Evolutionary conservation across 2,329 filamentous ascomycete genomes (phyloP).

Genomic region (Phaeosphaeriaceae sp.): DNA sequence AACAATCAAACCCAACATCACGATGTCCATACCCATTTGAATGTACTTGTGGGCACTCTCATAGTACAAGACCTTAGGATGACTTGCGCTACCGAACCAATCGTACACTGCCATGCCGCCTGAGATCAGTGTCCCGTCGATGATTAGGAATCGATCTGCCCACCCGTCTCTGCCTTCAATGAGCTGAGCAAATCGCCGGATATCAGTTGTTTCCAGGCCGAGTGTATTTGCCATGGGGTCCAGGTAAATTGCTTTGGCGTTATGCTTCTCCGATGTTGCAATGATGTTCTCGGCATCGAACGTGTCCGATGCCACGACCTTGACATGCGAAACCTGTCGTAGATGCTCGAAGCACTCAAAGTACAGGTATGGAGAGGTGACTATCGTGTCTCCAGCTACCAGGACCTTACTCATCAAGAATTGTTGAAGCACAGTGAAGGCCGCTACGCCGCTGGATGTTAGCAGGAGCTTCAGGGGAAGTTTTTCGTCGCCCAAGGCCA

Average conservation of each 20-base stretch:
- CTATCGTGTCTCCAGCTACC: slow-evolving; percentile 1
- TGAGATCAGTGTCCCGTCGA: slow-evolving; percentile 9
- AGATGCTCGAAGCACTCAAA: slow-evolving; percentile 10
- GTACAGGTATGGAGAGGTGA: slow-evolving; percentile 7
- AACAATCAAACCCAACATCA: slow-evolving; percentile 4
- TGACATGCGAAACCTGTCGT: background rate
- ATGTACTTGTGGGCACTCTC: slow-evolving; percentile 11
- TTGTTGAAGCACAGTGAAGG: slow-evolving; percentile 3
- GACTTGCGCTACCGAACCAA: slow-evolving; percentile 5
- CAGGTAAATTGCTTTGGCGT: slow-evolving; percentile 6
- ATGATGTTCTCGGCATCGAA: slow-evolving; percentile 12
- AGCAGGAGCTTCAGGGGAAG: background rate
- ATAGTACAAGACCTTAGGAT: slow-evolving; percentile 7
- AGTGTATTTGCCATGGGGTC: slow-evolving; percentile 10
- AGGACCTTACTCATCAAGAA: slow-evolving; percentile 5
- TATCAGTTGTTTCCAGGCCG: slow-evolving; percentile 4
- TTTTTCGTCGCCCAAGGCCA: background rate
- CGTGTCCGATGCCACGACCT: background rate
- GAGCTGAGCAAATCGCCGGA: slow-evolving; percentile 3
- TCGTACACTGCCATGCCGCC: slow-evolving; percentile 9
- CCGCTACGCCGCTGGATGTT: slow-evolving; percentile 7
- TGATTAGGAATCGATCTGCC: slow-evolving; percentile 2
- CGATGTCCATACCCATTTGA: slow-evolving; percentile 7
- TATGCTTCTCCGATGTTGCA: slow-evolving; percentile 2
- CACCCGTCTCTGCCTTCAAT: background rate